Conservation (phyloP, 768 basidiomycete species). For the Lactarius indigo region DNA sequence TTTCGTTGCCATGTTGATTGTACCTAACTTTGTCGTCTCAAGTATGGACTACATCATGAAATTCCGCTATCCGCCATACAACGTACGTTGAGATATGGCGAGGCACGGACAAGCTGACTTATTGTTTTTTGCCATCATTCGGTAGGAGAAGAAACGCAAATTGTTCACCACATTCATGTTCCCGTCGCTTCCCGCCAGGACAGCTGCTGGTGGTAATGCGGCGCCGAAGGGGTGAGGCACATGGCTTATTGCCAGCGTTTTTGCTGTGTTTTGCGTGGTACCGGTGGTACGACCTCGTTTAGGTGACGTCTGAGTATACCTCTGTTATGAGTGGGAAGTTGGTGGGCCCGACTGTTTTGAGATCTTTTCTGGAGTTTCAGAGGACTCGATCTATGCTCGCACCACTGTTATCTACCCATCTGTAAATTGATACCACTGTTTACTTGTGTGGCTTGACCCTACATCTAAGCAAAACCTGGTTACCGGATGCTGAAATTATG, state of each 20-base stretch:
- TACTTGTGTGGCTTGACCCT: too few species aligned
- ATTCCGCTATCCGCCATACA: slow-evolving; percentile 39
- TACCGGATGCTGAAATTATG: too few species aligned
- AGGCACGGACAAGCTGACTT: background rate
- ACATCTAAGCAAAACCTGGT: too few species aligned
- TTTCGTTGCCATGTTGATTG: background rate
- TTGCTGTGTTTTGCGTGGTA: slow-evolving; percentile 28
- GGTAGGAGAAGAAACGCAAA: slow-evolving; percentile 30
- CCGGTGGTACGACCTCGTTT: background rate
- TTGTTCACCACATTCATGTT: slow-evolving; percentile 29
- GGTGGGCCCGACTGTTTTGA: background rate
- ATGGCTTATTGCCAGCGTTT: slow-evolving; percentile 41
- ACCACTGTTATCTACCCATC: background rate
- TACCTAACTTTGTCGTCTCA: background rate
- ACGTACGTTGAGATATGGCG: slow-evolving; percentile 27
- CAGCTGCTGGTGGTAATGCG: slow-evolving; percentile 27
- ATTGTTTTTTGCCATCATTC: slow-evolving; percentile 1
- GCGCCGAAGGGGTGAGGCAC: slow-evolving; percentile 25
- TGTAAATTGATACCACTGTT: background rate
- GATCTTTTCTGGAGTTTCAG: background rate
- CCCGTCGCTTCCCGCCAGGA: slow-evolving; percentile 43
- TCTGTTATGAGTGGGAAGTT: background rate
- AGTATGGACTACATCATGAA: slow-evolving; percentile 36
- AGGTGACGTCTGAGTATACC: background rate
- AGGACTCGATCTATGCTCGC: background rate